phyloP scores from a whole-genome alignment of 345 rosid species.

The Abelmoschus esculentus region DNA sequence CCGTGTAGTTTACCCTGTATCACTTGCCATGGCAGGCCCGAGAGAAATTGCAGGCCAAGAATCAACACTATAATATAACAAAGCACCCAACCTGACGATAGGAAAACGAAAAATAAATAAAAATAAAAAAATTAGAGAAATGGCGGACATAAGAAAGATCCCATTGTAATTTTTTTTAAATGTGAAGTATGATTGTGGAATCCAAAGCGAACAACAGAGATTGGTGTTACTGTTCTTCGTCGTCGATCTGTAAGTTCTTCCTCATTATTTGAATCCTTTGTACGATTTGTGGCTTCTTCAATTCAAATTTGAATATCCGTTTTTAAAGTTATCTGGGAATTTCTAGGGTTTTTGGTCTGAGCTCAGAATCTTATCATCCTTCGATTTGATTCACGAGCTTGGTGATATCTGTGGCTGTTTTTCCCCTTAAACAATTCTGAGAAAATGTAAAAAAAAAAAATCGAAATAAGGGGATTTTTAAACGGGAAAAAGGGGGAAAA shows the following conservation, averaged over 20 bases:
- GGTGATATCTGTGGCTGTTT: conserved; percentile 2
- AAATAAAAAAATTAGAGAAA: background rate
- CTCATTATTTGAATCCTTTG: background rate
- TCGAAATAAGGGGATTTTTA: background rate
- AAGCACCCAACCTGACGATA: background rate
- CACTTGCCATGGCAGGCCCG: background rate
- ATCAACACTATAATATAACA: background rate
- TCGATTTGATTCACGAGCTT: background rate
- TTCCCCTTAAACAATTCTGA: background rate
- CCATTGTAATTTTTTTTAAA: background rate
- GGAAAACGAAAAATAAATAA: background rate
- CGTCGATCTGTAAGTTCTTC: conserved; percentile 8
- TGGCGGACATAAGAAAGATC: background rate
- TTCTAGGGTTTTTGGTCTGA: conserved; percentile 8
- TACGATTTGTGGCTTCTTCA: background rate
- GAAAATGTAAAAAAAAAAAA: too few relatives aligned
- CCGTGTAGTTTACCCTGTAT: background rate
- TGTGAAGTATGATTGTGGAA: conserved; percentile 7
- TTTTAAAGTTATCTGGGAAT: background rate
- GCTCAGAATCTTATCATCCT: background rate
- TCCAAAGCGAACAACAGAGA: background rate
- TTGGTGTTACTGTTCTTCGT: background rate
- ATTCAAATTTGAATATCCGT: background rate
- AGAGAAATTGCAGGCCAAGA: conserved; percentile 4
- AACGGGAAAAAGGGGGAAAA: background rate